Base-by-base conservation (phyloP, 768 basidiomycete genomes). In the Leccinum disarticulatum region DNA sequence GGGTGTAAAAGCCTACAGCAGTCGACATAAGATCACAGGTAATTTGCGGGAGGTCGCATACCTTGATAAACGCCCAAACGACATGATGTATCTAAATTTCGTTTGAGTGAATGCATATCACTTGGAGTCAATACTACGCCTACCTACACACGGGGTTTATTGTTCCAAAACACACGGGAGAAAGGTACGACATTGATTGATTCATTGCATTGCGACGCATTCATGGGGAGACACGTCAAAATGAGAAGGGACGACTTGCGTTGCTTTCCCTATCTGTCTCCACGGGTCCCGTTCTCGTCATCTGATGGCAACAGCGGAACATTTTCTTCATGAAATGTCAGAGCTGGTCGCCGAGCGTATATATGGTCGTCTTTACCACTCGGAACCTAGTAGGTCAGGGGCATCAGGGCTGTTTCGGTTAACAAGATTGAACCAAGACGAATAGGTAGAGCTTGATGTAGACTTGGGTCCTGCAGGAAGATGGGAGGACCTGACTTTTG, bases 31-130 rank as follows among this genome's bases (percentile, higher is more conserved):
- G 31, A n/a, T 43, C 30, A 38, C 36, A 3, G 4, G 3, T 10
- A n/a, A 43, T 14, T 47, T 3, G 31, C 3, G 22, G 2, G 6
- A 19, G 15, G 6, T 6, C 14, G 15, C 15, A 14, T 43, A 71
- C 77, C 75, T 73, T 80, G 75, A 57, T 78, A 79, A 27, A 78
- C 76, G 11, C 79, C 22, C 78, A 57, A 73, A 80, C 3, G 75
- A 69, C 27, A 68, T 22, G 7, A 65, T 62, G 49, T 77, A 75
- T 5, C 78, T 77, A 15, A 15, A 6, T 14, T 3, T 60, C n/a
- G 31, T 51, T 25, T 4, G 1, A 19, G 49, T 62, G 49, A 58
- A 49, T 48, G 19, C 1, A 2, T 0, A 4, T 22, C 6, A 9
- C 35, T 28, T 36, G 7, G 38, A 54, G 48, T 10, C n/a, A n/a